Base-by-base conservation (phyloP, 1,284 basidiomycete species). In the Ustilago bromivora region DNA sequence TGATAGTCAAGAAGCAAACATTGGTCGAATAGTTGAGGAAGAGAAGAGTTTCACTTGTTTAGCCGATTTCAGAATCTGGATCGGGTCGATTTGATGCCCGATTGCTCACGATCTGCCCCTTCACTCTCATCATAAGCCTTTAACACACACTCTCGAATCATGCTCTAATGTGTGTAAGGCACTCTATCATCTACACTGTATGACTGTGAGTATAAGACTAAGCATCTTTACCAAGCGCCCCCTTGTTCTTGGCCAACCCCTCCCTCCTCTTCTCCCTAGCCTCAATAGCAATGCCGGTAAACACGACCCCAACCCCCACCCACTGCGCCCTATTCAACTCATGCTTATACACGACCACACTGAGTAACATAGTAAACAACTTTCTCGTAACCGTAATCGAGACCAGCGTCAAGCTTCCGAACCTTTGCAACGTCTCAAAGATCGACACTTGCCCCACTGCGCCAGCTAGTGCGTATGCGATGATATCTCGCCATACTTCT, bases 371-470 rank as follows among this genome's bases (percentile, higher is more conserved):
- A 5, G 96, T 98, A 86, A 98, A 97, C 84, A 99, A 89, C 88
- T 99, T 99, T 66, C 97, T 90, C n/a, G 96, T 99, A 63, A 84
- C 83, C 12, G 85, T 86, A 34, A 86, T 84, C 31, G 79, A 80
- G 8, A 86, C 85, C n/a, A 86, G 73, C 1, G 96, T 98, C 69
- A 99, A 88, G 10, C 93, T 94, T 19, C 97, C 97, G 85, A 98
- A 99, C 82, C 96, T 92, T 79, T 95, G 92, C 68, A 99, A 89
- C 0, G 97, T 99, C 88, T 98, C 96, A 79, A 98, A 99, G 80
- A 99, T 99, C 88, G 98, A 98, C 12, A 99, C 88, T 86, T 99
- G 96, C 0, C 96, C 96, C 19, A 98, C 88, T 0, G 96, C 94
- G 43, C 97, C 97, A 0, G 95, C 94, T 11, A 94, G 86, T 3